These are phyloP conservation scores for Aspergillus japonicus DNA, from an alignment of 2,329 filamentous ascomycete genomes.

Conservation along the genomic window DNA sequence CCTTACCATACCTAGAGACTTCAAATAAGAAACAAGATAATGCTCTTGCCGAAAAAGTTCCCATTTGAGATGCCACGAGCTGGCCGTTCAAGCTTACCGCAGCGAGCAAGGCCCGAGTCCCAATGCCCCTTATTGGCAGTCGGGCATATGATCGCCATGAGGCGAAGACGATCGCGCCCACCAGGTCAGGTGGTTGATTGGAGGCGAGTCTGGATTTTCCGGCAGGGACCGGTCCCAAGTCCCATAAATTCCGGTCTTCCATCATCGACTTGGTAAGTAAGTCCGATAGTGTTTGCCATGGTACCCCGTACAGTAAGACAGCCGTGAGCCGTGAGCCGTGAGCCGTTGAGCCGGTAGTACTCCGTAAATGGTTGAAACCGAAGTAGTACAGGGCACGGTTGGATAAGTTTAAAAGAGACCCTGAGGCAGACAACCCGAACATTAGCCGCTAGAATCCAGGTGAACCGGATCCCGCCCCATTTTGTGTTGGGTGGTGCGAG, in stretches of 20 bases:
- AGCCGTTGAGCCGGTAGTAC: no score
- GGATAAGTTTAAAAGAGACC: no score
- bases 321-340: no score
- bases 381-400: not conserved
- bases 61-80: no score
- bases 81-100: not conserved
- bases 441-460: not conserved
- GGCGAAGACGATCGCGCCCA: not conserved
- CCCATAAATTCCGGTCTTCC: not conserved
- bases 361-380: no score
- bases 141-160: not conserved
- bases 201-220: no score
- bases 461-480: not conserved
- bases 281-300: not conserved
- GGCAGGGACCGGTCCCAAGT: not conserved
- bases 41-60: no score
- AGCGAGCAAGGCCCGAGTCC: no score
- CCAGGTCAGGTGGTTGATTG: not conserved
- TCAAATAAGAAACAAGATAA: no score
- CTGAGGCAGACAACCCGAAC: not conserved
- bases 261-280: not conserved
- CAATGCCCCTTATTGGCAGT: not conserved
- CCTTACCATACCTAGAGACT: no score
- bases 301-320: not conserved
- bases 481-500: not conserved